Percentiles rank a stretch among this genome's conserved stretches.
phyloP scores from a whole-genome alignment of 2,329 filamentous ascomycete species.

The Lachnellula hyalina region DNA sequence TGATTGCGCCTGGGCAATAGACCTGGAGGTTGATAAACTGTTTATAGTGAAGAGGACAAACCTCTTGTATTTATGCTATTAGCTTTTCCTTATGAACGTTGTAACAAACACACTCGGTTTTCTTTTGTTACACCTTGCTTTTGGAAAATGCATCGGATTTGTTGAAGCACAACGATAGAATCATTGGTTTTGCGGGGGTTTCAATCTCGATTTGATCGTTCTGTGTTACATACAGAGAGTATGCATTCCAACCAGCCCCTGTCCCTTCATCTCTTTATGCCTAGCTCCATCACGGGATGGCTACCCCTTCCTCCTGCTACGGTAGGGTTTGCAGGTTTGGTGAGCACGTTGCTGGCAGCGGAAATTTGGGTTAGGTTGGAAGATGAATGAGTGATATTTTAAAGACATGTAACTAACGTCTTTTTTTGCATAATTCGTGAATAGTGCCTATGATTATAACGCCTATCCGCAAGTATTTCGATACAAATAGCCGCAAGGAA shows the following conservation, averaged over 20 bases:
- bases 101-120: neutral
- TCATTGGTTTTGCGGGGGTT: neutral
- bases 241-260: neutral
- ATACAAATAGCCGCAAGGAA: too few relatives aligned
- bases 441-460: too few relatives aligned
- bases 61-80: constrained; percentile 29
- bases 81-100: constrained; percentile 14
- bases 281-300: too few relatives aligned
- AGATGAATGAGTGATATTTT: neutral
- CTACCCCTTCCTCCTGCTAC: too few relatives aligned
- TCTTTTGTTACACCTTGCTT: neutral
- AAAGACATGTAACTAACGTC: neutral
- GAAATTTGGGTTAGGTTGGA: constrained; percentile 50
- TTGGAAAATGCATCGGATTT: neutral
- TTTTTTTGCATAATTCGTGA: neutral
- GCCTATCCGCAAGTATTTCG: too few relatives aligned
- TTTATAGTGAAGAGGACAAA: constrained; percentile 18
- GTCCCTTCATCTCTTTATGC: too few relatives aligned
- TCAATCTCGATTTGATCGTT: neutral
- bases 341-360: constrained; percentile 57
- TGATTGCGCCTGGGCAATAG: constrained; percentile 89
- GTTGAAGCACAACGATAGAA: neutral
- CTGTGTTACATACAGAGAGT: neutral
- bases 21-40: constrained; percentile 21
- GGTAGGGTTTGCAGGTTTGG: constrained; percentile 50